A percentile compares a stretch with the other conserved stretches of the same genome.
phyloP scores from a whole-genome alignment of 352 stramenopile genomes.

The Globisporangium irregulare region DNA sequence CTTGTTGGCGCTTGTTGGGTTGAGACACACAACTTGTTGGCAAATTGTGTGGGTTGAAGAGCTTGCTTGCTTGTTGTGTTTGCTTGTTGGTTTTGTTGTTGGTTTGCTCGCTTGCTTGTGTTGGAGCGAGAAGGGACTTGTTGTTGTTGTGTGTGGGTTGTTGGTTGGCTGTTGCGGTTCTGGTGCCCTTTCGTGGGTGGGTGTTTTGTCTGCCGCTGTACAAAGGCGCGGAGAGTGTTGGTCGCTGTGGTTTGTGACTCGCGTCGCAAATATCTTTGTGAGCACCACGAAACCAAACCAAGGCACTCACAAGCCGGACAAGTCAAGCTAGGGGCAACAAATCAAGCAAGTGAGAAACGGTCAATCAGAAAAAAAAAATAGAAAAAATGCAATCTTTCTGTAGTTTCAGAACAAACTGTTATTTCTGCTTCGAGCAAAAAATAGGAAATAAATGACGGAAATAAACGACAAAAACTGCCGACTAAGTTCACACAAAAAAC shows the following conservation, averaged over 20 bases:
- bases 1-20: neutral
- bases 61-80: neutral
- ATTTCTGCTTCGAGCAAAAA: neutral
- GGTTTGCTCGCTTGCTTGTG: constrained; percentile 3
- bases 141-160: neutral
- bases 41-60: constrained; percentile 3
- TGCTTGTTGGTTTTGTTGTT: constrained; percentile 4
- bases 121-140: constrained; percentile 1
- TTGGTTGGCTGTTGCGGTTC: constrained; percentile 11
- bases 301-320: neutral
- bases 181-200: constrained; percentile 10
- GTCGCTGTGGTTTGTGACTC: neutral
- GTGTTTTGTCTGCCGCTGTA: constrained; percentile 9
- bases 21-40: neutral
- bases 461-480: neutral
- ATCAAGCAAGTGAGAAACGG: constrained; percentile 7
- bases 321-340: neutral
- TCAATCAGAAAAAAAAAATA: constrained; percentile 8
- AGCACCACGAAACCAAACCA: neutral
- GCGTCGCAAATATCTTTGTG: constrained; percentile 20
- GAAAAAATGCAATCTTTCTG: neutral
- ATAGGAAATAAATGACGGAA: neutral
- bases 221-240: constrained; percentile 9
- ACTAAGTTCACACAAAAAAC: neutral
- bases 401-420: neutral